These are phyloP conservation scores for Scedosporium aurantiacum DNA, from an alignment of 2,329 filamentous ascomycete genomes.

Conservation along the genomic window DNA sequence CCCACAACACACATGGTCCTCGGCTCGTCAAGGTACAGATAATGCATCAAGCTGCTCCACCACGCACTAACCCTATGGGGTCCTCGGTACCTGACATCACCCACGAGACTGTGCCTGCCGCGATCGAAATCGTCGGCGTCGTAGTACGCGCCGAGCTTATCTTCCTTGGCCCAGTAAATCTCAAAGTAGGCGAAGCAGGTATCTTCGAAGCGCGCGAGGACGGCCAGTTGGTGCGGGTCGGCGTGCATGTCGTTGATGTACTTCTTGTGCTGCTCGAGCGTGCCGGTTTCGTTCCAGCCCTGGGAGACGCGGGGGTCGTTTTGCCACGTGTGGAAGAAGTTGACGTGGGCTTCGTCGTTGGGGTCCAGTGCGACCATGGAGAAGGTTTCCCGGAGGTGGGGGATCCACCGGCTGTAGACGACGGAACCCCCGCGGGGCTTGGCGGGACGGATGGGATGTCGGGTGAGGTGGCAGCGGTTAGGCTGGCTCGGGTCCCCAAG, in stretches of 20 bases:
- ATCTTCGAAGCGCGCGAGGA: slow-evolving; percentile 63
- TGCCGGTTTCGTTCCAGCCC: slow-evolving; percentile 72
- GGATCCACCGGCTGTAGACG: slow-evolving; percentile 70
- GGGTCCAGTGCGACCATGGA: slow-evolving; percentile 67
- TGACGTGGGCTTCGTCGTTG: slow-evolving; percentile 49
- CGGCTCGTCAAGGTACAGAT: slow-evolving; percentile 49
- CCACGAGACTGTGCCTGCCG: slow-evolving; percentile 46
- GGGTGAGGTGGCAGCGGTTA: slow-evolving; percentile 37
- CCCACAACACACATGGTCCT: slow-evolving; percentile 48
- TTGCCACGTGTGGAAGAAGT: slow-evolving; percentile 69
- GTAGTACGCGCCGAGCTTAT: slow-evolving; percentile 46
- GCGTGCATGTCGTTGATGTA: slow-evolving; percentile 59
- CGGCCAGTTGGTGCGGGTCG: slow-evolving; percentile 60
- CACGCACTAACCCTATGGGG: slow-evolving; percentile 50
- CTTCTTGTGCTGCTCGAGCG: slow-evolving; percentile 60
- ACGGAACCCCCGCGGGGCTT: slow-evolving; percentile 62
- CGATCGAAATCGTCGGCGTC: slow-evolving; percentile 44
- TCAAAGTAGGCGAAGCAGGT: slow-evolving; percentile 68
- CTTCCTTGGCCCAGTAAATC: slow-evolving; percentile 64
- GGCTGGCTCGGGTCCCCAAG: slow-evolving; percentile 30
- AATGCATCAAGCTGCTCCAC: slow-evolving; percentile 53
- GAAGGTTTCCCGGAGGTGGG: slow-evolving; percentile 64
- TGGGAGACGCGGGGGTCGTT: slow-evolving; percentile 72
- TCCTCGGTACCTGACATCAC: slow-evolving; percentile 48
- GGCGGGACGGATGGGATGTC: slow-evolving; percentile 59